phyloP scores from a whole-genome alignment of 345 rosid species.

The Lepidium sativum region DNA sequence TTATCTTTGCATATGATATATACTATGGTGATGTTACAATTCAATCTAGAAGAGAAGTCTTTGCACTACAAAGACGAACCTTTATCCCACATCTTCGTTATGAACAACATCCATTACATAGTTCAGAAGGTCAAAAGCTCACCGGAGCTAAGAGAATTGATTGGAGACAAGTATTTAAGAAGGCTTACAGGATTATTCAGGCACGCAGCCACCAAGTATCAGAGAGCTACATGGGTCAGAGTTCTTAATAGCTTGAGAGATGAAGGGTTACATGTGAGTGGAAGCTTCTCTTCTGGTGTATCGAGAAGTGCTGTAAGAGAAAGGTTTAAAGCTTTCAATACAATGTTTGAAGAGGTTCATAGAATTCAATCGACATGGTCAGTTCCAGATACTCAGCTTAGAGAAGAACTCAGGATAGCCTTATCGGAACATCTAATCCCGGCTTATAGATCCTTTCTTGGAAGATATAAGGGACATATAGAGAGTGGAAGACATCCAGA shows the following conservation, averaged over 20 bases:
- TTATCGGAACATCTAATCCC: slow-evolving; percentile 74
- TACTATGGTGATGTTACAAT: slow-evolving; percentile 79
- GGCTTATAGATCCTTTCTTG: slow-evolving; percentile 85
- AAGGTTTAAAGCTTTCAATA: slow-evolving; percentile 84
- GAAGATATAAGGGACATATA: slow-evolving; percentile 82
- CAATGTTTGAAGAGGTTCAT: slow-evolving; percentile 89
- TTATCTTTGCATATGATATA: slow-evolving; percentile 82
- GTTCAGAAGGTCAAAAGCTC: slow-evolving; percentile 81
- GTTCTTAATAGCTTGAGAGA: slow-evolving; percentile 80
- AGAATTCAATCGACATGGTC: slow-evolving; percentile 75
- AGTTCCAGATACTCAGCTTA: slow-evolving; percentile 69
- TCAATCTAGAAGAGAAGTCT: slow-evolving; percentile 85
- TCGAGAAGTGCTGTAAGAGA: slow-evolving; percentile 73
- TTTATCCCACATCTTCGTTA: slow-evolving; percentile 63
- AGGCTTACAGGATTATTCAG: slow-evolving; percentile 61
- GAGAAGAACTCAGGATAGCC: slow-evolving; percentile 94
- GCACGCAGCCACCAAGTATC: slow-evolving; percentile 77
- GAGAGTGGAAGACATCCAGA: slow-evolving; percentile 94
- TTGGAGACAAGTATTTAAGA: slow-evolving; percentile 70
- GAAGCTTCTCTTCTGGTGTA: slow-evolving; percentile 83
- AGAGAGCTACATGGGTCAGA: slow-evolving; percentile 88
- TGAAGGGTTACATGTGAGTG: slow-evolving; percentile 84
- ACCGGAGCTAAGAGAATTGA: slow-evolving; percentile 76
- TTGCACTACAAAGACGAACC: slow-evolving; percentile 70
- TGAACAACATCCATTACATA: slow-evolving; percentile 96